Evolutionary conservation across 1,284 basidiomycete species (phyloP).

Genomic region (Tilletia walkeri): DNA sequence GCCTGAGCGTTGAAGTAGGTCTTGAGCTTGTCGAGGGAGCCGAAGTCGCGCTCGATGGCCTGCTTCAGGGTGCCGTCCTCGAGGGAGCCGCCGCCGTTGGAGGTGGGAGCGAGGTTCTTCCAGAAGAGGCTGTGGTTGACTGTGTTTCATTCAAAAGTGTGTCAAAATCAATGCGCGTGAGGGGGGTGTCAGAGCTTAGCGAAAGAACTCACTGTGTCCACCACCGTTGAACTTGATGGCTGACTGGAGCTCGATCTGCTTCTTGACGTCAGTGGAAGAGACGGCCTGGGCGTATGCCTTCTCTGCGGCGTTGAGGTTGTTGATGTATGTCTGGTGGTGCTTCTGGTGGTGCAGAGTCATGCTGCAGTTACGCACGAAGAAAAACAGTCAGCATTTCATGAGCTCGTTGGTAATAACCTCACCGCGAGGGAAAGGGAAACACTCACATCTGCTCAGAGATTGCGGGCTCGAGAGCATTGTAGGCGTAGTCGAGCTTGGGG

Average conservation of each 20-base stretch:
- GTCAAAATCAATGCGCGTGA: no score
- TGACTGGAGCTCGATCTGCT: conserved; percentile 78
- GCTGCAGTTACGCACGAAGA: not conserved
- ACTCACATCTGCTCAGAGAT: conserved; percentile 76
- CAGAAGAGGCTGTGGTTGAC: conserved; percentile 91
- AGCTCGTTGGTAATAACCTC: conserved; percentile 21
- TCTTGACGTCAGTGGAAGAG: conserved; percentile 67
- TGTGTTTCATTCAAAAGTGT: conserved; percentile 3
- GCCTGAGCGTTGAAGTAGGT: conserved; percentile 81
- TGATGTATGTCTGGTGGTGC: conserved; percentile 56
- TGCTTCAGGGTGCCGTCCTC: conserved; percentile 69
- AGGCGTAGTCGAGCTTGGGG: conserved; percentile 83
- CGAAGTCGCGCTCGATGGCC: conserved; percentile 80
- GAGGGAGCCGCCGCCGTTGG: conserved; percentile 64
- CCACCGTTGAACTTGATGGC: conserved; percentile 90
- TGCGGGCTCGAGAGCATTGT: conserved; percentile 82
- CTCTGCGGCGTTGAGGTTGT: conserved; percentile 67
- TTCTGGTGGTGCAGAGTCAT: conserved; percentile 34
- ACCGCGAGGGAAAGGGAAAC: not conserved
- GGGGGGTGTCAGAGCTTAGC: no score
- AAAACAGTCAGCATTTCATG: not conserved
- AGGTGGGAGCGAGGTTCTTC: conserved; percentile 70
- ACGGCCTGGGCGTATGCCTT: conserved; percentile 70
- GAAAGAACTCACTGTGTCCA: conserved; percentile 60
- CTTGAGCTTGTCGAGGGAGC: conserved; percentile 73